Evolutionary conservation across 2,329 filamentous ascomycete species (phyloP), one percentile per base, ranked within the genome.

Genomic region (Atkinsonella texensis): DNA sequence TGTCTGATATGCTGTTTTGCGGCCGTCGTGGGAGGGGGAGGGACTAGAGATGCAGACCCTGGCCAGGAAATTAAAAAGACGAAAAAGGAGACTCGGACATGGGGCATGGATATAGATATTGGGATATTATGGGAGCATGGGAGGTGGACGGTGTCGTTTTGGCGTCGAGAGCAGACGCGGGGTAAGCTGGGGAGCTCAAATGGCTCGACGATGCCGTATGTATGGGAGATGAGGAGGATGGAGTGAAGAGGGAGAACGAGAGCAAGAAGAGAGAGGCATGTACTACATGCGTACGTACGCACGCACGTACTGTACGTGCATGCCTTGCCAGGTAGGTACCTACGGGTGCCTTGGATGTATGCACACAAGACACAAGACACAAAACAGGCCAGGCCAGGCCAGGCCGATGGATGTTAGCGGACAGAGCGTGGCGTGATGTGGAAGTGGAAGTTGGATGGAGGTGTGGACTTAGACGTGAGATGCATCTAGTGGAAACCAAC

Each of bases 1-100:
- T 41, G 31, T 53, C 47, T 53, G 52, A 53, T 53, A 51, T 53
- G 52, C 52, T 51, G 48, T 53, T 53, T 48, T 28, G 28, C n/a
- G 31, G 20, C 31, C 43, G 40, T 48, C 33, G 13, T 47, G 45
- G 31, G 45, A 48, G 45, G 39, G 45, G 31, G 38, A 46, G 39
- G 31, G 42, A 35, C 44, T 20, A 32, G 28, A 23, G 38, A 40
- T 23, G 49, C 49, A 35, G 44, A 48, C 46, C 28, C 40, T 44
- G 45, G 50, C 50, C 32, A 40, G 49, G 49, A 46, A 46, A 50
- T 45, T 38, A 50, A 23, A 23, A 23, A 23, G 11, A 39, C 41
- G 40, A 50, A 39, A 18, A 39, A 49, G 47, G 38, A 49, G 39
- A 48, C 23, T 39, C n/a, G 39, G 46, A 48, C 35, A 41, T 28